Evolutionary conservation across 768 basidiomycete species (phyloP), one percentile per base, ranked within the genome.

Genomic region (Zangia roseola): DNA sequence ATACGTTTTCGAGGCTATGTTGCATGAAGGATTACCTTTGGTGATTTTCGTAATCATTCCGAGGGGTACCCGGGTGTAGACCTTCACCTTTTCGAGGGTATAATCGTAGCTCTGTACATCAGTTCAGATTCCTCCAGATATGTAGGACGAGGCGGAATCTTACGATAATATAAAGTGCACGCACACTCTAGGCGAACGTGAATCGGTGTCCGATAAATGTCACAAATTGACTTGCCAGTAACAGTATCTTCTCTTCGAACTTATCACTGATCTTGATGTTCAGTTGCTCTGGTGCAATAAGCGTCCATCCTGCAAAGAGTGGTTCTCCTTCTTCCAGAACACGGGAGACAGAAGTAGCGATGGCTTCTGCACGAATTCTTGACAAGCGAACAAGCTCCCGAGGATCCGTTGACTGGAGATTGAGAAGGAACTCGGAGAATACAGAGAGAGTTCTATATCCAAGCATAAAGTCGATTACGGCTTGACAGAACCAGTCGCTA

Each of bases 401-500:
- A 1, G 94, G 94, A 66, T 99, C 97, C n/a, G 89, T 86, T 10
- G 91, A 89, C 59, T 88, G 84, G 40, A 99, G 74, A 57, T 85
- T 93, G 49, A 88, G 76, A 45, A 97, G 71, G 64, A 98, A 98
- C 68, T 98, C 95, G 8, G 91, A 87, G 69, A 99, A 98, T 4
- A 97, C 92, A 35, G 85, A 78, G 9, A 85, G 64, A 2, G 87
- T 91, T 45, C 94, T 86, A 66, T 93, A 83, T 23, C 93, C 94
- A 43, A 94, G 82, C 75, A 88, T 82, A 60, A 84, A 94, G 67
- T 93, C 90, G 57, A 98, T 94, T 38, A 95, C 92, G 0, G 94
- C 93, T 71, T 99, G 97, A 49, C 81, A 85, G 69, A 97, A 99
- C 88, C 93, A 99, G 69, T 99, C 97, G 56, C 87, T 84, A 62